Conservation (phyloP, 2,329 filamentous ascomycete species). For the Ophiosphaerella korrae region DNA sequence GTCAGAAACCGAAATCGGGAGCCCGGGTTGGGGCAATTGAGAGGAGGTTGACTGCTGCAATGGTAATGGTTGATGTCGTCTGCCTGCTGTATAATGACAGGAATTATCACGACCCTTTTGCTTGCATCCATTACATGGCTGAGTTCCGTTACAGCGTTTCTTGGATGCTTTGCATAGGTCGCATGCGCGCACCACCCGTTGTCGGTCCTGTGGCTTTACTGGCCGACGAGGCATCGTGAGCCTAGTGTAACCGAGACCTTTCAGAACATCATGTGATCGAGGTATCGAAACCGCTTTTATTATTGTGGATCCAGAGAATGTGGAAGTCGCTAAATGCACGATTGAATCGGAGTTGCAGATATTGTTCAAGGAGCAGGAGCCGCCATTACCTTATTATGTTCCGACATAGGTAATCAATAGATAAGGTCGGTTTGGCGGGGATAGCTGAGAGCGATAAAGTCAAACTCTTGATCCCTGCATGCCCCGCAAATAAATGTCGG, state of each 20-base stretch:
- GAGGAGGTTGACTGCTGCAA: slow-evolving; percentile 1
- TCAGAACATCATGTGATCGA: slow-evolving; percentile 13
- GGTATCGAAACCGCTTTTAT: background rate
- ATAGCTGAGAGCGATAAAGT: no score
- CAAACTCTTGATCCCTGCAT: no score
- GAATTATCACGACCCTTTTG: slow-evolving; percentile 17
- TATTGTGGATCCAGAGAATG: background rate
- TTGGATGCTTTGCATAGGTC: slow-evolving; percentile 25
- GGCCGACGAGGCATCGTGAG: slow-evolving; percentile 25
- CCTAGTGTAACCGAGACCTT: background rate
- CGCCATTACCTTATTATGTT: slow-evolving; percentile 3
- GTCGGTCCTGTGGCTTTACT: slow-evolving; percentile 26
- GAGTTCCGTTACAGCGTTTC: slow-evolving; percentile 23
- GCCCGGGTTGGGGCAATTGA: background rate
- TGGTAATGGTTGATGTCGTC: slow-evolving; percentile 13
- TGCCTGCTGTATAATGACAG: slow-evolving; percentile 18
- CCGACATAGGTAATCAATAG: no score
- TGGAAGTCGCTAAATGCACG: background rate
- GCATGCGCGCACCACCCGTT: slow-evolving; percentile 27
- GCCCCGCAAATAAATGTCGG: no score
- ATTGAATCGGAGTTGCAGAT: slow-evolving; percentile 3
- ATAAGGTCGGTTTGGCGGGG: no score
- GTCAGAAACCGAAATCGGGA: no score
- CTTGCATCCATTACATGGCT: slow-evolving; percentile 23
- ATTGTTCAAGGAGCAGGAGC: slow-evolving; percentile 11